phyloP scores from a whole-genome alignment of 805 yeast genomes.

The Debaryomyces hansenii region DNA sequence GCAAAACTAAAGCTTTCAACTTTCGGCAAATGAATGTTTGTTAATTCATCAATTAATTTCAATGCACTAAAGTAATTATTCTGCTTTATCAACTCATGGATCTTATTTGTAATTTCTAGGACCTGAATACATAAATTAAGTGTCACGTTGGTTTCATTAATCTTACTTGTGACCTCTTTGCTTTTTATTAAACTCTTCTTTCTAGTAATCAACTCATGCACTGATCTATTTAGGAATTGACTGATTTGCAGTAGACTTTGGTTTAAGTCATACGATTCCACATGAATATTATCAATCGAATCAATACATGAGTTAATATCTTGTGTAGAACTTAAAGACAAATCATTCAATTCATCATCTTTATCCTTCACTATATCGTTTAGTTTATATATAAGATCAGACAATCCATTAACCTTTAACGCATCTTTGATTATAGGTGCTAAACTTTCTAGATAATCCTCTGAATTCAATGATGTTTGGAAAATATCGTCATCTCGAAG shows the following conservation, averaged over 20 bases:
- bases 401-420: conserved; percentile 51
- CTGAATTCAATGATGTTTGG: conserved; percentile 51
- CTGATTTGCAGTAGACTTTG: conserved; percentile 58
- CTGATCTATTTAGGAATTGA: conserved; percentile 59
- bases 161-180: conserved; percentile 64
- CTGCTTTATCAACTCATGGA: conserved; percentile 74
- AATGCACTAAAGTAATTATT: conserved; percentile 83
- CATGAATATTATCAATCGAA: conserved; percentile 61
- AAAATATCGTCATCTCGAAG: conserved; percentile 42
- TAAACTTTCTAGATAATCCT: conserved; percentile 75
- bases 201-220: conserved; percentile 59
- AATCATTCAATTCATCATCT: conserved; percentile 60
- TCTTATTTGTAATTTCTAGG: conserved; percentile 80
- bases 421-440: conserved; percentile 74
- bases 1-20: conserved; percentile 76
- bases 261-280: conserved; percentile 55
- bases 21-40: conserved; percentile 65
- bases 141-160: conserved; percentile 68
- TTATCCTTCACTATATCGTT: conserved; percentile 58
- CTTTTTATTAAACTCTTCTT: conserved; percentile 60
- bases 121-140: conserved; percentile 76
- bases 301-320: conserved; percentile 60
- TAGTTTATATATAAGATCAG: conserved; percentile 55
- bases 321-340: conserved; percentile 60
- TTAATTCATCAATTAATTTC: conserved; percentile 75